Percentiles rank a stretch among this genome's conserved stretches.
These are phyloP conservation scores for Pelargonium myrrhifolium DNA, from an alignment of 441 rosid genomes.

Conservation along the genomic window DNA sequence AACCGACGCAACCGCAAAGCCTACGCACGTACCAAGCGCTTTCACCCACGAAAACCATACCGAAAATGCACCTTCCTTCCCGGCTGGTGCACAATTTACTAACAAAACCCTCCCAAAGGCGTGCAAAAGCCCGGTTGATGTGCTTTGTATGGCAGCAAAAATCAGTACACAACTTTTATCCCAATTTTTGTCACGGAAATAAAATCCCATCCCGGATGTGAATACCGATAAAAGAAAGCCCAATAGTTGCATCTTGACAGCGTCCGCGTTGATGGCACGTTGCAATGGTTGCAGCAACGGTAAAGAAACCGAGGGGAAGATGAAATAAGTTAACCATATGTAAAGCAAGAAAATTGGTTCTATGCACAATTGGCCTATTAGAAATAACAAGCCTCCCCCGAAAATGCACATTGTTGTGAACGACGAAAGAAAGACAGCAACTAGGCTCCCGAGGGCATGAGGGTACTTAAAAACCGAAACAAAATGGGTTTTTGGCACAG, in stretches of 20 bases:
- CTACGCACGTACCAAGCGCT: slow-evolving; percentile 37
- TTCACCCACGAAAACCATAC: slow-evolving; percentile 42
- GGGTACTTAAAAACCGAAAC: slow-evolving; percentile 34
- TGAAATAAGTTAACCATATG: slow-evolving; percentile 39
- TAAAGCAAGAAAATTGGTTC: slow-evolving; percentile 31
- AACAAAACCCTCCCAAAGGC: slow-evolving; percentile 42
- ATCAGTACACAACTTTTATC: slow-evolving; percentile 23
- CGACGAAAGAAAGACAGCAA: slow-evolving; percentile 33
- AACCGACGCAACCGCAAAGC: slow-evolving; percentile 42
- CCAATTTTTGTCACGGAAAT: slow-evolving; percentile 35
- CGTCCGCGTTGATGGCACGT: slow-evolving; percentile 25
- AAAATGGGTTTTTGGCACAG: slow-evolving; percentile 21
- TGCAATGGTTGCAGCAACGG: slow-evolving; percentile 43
- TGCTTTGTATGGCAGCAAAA: slow-evolving; percentile 44
- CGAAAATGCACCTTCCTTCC: slow-evolving; percentile 47
- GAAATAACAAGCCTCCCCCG: slow-evolving; percentile 32
- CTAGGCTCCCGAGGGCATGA: slow-evolving; percentile 37
- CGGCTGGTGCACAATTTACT: slow-evolving; percentile 42
- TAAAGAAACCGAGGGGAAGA: slow-evolving; percentile 38
- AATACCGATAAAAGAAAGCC: slow-evolving; percentile 37
- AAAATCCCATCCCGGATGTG: slow-evolving; percentile 41
- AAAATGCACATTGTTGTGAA: slow-evolving; percentile 53
- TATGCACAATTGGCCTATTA: slow-evolving; percentile 42
- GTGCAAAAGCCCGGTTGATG: slow-evolving; percentile 37
- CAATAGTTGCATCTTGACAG: slow-evolving; percentile 43